Evolutionary conservation across 371 early-diverging fungal species (phyloP).

Genomic region (Lichtheimia corymbifera): DNA sequence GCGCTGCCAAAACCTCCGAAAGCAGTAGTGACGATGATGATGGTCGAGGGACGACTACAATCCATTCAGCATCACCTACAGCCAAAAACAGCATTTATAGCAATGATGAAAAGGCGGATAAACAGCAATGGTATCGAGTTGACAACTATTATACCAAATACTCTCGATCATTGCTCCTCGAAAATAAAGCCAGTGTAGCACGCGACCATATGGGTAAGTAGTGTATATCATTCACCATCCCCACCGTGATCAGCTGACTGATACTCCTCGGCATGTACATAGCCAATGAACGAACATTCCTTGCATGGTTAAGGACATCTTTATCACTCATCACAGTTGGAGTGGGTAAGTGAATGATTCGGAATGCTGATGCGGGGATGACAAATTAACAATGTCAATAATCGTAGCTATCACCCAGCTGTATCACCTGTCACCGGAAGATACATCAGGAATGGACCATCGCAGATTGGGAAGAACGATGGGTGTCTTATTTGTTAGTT

Average conservation of each 20-base stretch:
- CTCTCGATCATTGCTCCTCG: conserved; percentile 47
- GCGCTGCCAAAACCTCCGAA: too few species aligned
- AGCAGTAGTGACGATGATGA: too few species aligned
- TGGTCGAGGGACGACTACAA: too few species aligned
- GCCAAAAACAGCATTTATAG: too few species aligned
- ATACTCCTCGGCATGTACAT: conserved; percentile 1
- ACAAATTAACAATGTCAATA: too few species aligned
- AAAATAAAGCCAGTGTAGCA: conserved; percentile 80
- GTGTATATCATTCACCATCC: too few species aligned
- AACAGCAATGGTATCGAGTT: too few species aligned
- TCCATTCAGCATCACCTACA: too few species aligned
- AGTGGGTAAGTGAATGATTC: conserved; percentile 34
- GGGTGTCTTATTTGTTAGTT: conserved; percentile 54
- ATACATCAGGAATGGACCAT: conserved; percentile 19
- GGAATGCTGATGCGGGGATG: too few species aligned
- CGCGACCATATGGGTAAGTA: conserved; percentile 71
- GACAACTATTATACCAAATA: conserved; percentile 1
- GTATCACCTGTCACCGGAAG: conserved; percentile 42
- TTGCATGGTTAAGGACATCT: conserved; percentile 71
- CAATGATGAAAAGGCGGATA: too few species aligned
- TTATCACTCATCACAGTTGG: conserved; percentile 70
- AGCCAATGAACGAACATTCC: conserved; percentile 76
- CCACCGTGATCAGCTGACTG: background rate
- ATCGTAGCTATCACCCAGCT: conserved; percentile 62
- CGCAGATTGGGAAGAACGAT: conserved; percentile 30